These are phyloP conservation scores for Xylaria sp. DNA, from an alignment of 2,329 filamentous ascomycete genomes.

Conservation along the genomic window DNA sequence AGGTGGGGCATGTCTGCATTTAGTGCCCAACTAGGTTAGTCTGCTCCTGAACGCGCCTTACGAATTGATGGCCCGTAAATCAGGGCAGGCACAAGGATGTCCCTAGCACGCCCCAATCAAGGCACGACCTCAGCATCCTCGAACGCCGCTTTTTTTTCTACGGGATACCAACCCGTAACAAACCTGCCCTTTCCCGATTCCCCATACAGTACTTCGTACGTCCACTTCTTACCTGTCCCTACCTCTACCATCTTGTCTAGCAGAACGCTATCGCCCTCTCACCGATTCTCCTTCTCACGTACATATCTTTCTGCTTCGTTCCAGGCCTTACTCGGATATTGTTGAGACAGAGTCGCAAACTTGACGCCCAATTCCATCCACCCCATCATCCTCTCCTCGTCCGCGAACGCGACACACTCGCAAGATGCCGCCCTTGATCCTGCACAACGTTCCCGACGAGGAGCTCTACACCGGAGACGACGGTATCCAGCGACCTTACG, in stretches of 20 bases:
- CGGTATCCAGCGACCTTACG: constrained; percentile 59
- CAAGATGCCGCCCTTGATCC: constrained; percentile 58
- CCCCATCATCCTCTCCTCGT: not conserved
- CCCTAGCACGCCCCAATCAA: not conserved
- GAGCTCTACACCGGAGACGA: constrained; percentile 62
- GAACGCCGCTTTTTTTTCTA: not conserved
- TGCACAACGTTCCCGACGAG: constrained; percentile 64
- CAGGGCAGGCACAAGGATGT: not conserved
- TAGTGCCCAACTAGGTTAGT: not conserved
- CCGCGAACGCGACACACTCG: constrained; percentile 1
- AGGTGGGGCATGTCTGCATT: not conserved
- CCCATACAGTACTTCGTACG: too few relatives aligned
- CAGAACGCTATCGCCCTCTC: not conserved
- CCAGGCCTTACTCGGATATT: not conserved
- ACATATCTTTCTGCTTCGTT: not conserved
- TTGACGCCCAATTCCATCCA: not conserved
- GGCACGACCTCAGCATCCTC: not conserved
- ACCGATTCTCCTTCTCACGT: not conserved
- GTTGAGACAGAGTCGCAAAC: not conserved
- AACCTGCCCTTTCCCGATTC: not conserved
- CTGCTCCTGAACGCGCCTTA: not conserved
- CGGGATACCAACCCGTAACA: not conserved
- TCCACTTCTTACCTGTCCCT: not conserved
- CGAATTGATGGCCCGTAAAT: not conserved
- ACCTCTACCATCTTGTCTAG: not conserved